Percentiles rank a stretch among this genome's conserved stretches.
Evolutionary conservation across 2,329 filamentous ascomycete genomes (phyloP).

Genomic region (Fusarium sp.): DNA sequence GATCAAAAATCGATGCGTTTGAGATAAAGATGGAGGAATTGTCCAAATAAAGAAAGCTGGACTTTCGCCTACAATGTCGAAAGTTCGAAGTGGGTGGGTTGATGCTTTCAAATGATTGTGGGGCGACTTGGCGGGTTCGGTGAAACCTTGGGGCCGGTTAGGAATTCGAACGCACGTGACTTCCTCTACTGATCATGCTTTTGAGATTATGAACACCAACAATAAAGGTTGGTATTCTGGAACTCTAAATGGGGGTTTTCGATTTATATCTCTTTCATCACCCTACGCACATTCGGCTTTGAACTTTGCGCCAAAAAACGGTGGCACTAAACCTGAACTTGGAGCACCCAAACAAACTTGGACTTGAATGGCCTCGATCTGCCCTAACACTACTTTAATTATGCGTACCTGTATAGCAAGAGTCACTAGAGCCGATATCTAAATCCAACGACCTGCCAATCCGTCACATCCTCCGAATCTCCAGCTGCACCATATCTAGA

Average conservation of each 20-base stretch:
- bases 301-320: no score
- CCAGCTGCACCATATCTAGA: slow-evolving; percentile 49
- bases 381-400: no score
- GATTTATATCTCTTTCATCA: no score
- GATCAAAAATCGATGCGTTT: slow-evolving; percentile 14
- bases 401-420: no score
- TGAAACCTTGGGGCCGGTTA: slow-evolving; percentile 21
- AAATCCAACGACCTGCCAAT: slow-evolving; percentile 72
- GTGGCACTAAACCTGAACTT: no score
- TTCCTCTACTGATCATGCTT: neutral
- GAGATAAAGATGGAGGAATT: slow-evolving; percentile 11
- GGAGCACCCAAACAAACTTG: no score
- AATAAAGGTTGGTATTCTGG: no score
- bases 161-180: slow-evolving; percentile 25
- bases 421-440: slow-evolving; percentile 65
- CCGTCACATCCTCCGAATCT: slow-evolving; percentile 71
- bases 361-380: no score
- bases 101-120: slow-evolving; percentile 31
- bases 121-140: slow-evolving; percentile 31
- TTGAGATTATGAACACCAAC: neutral
- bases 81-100: slow-evolving; percentile 25
- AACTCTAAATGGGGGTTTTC: no score
- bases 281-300: no score
- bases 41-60: slow-evolving; percentile 18
- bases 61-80: slow-evolving; percentile 27